Percentiles rank a stretch among this genome's conserved stretches.
phyloP scores from a whole-genome alignment of 2,329 filamentous ascomycete species.

The Hyphodiscus sp. region DNA sequence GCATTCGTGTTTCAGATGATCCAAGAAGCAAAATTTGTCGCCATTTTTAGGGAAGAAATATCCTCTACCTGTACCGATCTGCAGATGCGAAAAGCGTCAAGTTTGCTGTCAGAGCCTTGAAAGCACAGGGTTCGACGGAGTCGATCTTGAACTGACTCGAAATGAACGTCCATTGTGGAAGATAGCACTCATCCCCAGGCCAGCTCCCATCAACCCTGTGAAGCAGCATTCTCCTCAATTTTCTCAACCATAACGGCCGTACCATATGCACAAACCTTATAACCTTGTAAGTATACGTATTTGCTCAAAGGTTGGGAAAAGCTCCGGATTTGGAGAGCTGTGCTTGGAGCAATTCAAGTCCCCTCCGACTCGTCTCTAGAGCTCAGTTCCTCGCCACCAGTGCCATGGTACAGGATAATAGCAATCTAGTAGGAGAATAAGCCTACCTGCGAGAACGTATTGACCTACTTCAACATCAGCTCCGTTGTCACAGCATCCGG shows the following conservation, averaged over 20 bases:
- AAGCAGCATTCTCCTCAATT: conserved; percentile 33
- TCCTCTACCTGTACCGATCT: too few species aligned
- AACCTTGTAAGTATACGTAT: too few species aligned
- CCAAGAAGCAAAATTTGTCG: too few species aligned
- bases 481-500: conserved; percentile 25
- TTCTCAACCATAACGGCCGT: conserved; percentile 53
- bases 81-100: neutral
- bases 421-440: too few species aligned
- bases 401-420: too few species aligned
- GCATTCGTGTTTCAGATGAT: neutral
- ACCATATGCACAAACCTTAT: conserved; percentile 49
- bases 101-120: neutral
- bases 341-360: too few species aligned
- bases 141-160: neutral
- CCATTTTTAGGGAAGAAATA: too few species aligned
- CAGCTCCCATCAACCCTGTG: neutral
- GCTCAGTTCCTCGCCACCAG: too few species aligned
- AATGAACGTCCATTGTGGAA: neutral
- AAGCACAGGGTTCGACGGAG: neutral
- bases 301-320: too few species aligned
- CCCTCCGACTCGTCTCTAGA: too few species aligned
- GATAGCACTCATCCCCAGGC: neutral
- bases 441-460: conserved; percentile 43
- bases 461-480: conserved; percentile 28
- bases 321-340: too few species aligned